Evolutionary conservation across 208 protist genomes (phyloP).

Genomic region (Leishmania turanica): DNA sequence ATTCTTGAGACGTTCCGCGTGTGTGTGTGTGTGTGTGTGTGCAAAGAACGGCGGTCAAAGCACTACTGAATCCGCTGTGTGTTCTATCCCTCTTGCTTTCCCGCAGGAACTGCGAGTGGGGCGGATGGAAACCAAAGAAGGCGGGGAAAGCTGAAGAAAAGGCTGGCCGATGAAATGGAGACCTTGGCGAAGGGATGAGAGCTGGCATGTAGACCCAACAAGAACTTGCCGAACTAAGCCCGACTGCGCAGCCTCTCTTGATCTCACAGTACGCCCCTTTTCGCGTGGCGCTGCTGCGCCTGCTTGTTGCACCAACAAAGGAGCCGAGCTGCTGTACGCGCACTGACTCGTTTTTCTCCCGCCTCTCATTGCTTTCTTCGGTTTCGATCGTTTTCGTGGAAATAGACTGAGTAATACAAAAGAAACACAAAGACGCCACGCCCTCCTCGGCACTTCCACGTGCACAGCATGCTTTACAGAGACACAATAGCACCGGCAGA

Average conservation of each 20-base stretch:
- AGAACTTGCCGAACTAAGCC: background rate
- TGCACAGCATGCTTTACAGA: background rate
- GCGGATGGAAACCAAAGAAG: background rate
- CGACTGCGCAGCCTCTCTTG: background rate
- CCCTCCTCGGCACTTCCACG: background rate
- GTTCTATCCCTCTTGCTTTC: background rate
- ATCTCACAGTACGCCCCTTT: background rate
- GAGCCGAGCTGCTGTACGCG: background rate
- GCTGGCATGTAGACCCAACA: background rate
- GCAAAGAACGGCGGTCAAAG: background rate
- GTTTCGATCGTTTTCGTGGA: background rate
- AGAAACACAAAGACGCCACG: background rate
- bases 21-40: conserved; percentile 1
- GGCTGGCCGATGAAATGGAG: background rate
- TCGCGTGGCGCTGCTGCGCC: background rate
- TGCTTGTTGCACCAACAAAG: background rate
- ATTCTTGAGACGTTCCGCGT: conserved; percentile 4
- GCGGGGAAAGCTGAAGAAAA: background rate
- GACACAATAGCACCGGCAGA: conserved; percentile 1
- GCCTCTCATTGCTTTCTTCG: background rate
- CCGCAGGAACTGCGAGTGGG: background rate
- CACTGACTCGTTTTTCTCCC: background rate
- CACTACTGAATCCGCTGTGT: background rate
- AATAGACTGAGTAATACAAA: background rate
- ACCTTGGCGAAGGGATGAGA: background rate